Percentiles rank a stretch among this genome's conserved stretches.
Evolutionary conservation across 2,329 filamentous ascomycete genomes (phyloP).

Genomic region (Penicillium olsonii): DNA sequence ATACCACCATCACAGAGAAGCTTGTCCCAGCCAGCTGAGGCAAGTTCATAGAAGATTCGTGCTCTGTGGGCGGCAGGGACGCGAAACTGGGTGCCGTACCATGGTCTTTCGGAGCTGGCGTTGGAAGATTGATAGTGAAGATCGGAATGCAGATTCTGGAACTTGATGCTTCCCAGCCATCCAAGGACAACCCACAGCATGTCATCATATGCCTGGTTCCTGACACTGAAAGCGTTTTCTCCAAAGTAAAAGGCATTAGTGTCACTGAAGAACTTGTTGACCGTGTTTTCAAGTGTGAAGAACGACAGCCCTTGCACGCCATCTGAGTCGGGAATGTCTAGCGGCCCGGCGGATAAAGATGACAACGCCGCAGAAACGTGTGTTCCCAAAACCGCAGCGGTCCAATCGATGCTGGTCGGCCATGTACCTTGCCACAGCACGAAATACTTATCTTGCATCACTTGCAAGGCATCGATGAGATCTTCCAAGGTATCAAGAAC

Average conservation of each 20-base stretch:
- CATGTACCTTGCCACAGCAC: slow-evolving; percentile 75
- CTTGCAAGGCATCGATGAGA: slow-evolving; percentile 65
- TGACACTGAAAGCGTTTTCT: slow-evolving; percentile 74
- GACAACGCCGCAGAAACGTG: slow-evolving; percentile 72
- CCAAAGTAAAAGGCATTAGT: slow-evolving; percentile 79
- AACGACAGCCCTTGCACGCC: slow-evolving; percentile 26
- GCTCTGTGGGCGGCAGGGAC: slow-evolving; percentile 79
- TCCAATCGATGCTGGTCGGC: slow-evolving; percentile 91
- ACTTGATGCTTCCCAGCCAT: slow-evolving; percentile 81
- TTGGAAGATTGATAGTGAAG: slow-evolving; percentile 55
- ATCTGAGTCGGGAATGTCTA: slow-evolving; percentile 37
- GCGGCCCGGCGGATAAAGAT: slow-evolving; percentile 63
- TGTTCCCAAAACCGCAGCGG: slow-evolving; percentile 79
- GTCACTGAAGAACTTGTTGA: slow-evolving; percentile 80
- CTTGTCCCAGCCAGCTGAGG: slow-evolving; percentile 77
- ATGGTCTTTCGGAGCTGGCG: slow-evolving; percentile 42
- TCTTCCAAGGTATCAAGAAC: slow-evolving; percentile 35
- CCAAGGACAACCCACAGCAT: slow-evolving; percentile 94
- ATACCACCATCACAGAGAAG: slow-evolving; percentile 82
- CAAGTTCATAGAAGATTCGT: slow-evolving; percentile 81
- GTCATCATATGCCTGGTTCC: slow-evolving; percentile 83
- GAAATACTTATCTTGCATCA: slow-evolving; percentile 79
- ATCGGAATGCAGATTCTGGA: slow-evolving; percentile 69
- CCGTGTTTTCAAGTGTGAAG: slow-evolving; percentile 69
- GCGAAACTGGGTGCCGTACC: slow-evolving; percentile 77